These are phyloP conservation scores for Aspergillus aculeatinus DNA, from an alignment of 2,329 filamentous ascomycete genomes.

Conservation along the genomic window DNA sequence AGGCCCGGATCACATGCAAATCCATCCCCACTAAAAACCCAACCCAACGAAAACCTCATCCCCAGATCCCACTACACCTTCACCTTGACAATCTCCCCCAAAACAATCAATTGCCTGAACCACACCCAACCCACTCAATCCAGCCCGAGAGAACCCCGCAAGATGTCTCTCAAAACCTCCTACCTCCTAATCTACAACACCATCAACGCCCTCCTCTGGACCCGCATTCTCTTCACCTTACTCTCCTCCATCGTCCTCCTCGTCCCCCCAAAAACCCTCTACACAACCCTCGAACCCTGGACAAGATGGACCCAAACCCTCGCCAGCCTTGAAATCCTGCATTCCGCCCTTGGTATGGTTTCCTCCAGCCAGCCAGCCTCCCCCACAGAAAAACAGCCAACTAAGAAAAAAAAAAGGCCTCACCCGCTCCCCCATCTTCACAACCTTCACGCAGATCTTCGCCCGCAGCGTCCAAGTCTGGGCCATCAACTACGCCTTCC, in stretches of 20 bases:
- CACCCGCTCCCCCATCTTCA: conserved; percentile 29
- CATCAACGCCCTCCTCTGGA: conserved; percentile 25
- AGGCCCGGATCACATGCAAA: background rate
- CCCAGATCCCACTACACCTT: background rate
- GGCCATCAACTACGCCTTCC: conserved; percentile 30
- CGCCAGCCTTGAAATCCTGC: conserved; percentile 27
- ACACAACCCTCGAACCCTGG: conserved; percentile 26
- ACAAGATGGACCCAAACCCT: conserved; percentile 28
- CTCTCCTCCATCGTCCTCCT: conserved; percentile 8
- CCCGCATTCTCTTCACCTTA: conserved; percentile 23
- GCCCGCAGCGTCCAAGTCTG: conserved; percentile 34
- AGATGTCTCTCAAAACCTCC: conserved; percentile 4
- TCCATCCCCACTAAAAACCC: background rate
- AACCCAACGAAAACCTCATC: background rate
- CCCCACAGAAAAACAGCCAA: background rate
- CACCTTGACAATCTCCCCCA: too few relatives aligned
- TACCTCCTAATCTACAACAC: conserved; percentile 31
- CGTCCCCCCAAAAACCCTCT: conserved; percentile 6
- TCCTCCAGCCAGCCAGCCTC: conserved; percentile 14
- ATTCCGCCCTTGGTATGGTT: conserved; percentile 16
- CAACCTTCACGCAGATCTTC: conserved; percentile 32
- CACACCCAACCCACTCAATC: background rate
- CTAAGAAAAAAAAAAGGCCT: conserved; percentile 20
- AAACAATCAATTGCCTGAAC: background rate
- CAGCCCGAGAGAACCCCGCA: background rate